Conservation (phyloP, 805 yeast species). For the Ogataea ramenticola region DNA sequence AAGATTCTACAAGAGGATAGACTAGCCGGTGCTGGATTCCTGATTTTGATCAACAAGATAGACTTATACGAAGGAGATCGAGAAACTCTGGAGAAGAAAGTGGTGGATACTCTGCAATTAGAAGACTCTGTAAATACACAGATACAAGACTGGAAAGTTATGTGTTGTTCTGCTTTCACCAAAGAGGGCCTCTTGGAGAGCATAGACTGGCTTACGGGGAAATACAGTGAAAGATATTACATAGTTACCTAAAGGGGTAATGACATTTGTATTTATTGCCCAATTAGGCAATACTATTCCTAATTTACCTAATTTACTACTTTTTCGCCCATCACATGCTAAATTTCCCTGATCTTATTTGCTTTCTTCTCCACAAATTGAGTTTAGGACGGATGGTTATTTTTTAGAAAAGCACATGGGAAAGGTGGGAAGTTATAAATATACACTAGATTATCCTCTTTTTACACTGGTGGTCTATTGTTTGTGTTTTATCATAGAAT, state of each 20-base stretch:
- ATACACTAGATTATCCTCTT: no score
- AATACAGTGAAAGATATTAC: conserved; percentile 33
- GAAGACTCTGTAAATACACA: conserved; percentile 19
- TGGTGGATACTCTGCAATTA: conserved; percentile 23
- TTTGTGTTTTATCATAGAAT: no score
- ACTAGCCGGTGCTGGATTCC: conserved; percentile 59
- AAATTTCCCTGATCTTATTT: no score
- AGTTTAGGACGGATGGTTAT: no score
- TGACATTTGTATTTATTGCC: not conserved
- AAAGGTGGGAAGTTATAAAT: no score
- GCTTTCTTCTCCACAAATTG: not conserved
- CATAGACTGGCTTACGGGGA: conserved; percentile 35
- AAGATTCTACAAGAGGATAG: conserved; percentile 60
- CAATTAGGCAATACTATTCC: not conserved
- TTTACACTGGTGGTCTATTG: no score
- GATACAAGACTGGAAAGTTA: conserved; percentile 33
- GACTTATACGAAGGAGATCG: conserved; percentile 41
- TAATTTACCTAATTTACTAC: no score
- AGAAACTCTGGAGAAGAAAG: conserved; percentile 9
- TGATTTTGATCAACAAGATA: conserved; percentile 66
- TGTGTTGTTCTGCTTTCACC: conserved; percentile 43
- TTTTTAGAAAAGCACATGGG: no score
- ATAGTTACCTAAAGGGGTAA: conserved; percentile 4
- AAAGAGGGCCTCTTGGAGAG: conserved; percentile 33
- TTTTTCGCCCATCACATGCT: no score